Base-by-base conservation (phyloP, 2,329 filamentous ascomycete genomes). In the Calonectria pseudoturangicola region DNA sequence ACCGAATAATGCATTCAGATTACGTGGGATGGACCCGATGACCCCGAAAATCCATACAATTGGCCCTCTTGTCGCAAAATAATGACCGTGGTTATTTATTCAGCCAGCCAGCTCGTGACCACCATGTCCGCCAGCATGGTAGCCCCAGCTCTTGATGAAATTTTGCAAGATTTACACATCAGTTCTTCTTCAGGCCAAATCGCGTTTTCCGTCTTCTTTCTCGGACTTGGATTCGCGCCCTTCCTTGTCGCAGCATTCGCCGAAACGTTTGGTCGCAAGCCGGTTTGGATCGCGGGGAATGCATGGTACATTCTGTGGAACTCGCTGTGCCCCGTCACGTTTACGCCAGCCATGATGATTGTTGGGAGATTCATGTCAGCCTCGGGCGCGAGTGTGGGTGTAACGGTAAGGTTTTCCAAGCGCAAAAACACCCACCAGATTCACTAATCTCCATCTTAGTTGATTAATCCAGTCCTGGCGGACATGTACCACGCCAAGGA, bases 41-140 rank as follows among this genome's bases (percentile, higher is more conserved):
- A 93, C 75, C 86, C 86, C 9, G 85, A 87, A 10, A 92, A 94
- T 75, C 92, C 93, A 0, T 87, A 89, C 72, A 93, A 93, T 79
- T 94, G 93, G 92, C 82, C 89, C 2, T 30, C 58, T 9, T 15
- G 12, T 8, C 74, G 72, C 25, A 80, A 79, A 64, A 65, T 77
- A 36, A 47, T 70, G 2, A 80, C 81, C 45, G 80, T 75, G 6
- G 43, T 85, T 25, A 71, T 85, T 30, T 78, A 80, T 48, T 84
- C 84, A 0, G 73, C 80, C 3, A 79, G 82, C 10, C 79, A 83
- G 25, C 80, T 85, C 5, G 80, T 84, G 8, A 84, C 83, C 0
- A 73, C 82, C 21, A 83, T 85, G 80, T 81, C 83, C 0, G 82
- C 83, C 1, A 82, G 80, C 62, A 84, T 85, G 74, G 81, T 84